These are phyloP conservation scores for Phytophthora idaei DNA, from an alignment of 352 stramenopile species.

Conservation along the genomic window DNA sequence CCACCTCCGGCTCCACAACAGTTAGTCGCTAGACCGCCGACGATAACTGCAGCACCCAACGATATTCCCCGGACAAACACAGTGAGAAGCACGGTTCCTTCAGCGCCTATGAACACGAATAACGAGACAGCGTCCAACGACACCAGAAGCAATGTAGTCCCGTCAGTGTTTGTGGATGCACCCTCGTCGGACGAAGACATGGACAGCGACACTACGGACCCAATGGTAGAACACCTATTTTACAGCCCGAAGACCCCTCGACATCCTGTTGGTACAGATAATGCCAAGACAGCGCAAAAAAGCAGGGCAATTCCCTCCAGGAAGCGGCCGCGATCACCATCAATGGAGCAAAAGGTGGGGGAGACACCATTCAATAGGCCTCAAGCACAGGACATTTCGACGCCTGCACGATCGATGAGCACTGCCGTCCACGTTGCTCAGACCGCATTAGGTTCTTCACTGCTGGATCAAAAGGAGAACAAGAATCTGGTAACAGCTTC, in stretches of 20 bases:
- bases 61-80: background rate
- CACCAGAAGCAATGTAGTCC: conserved; percentile 14
- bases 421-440: conserved; percentile 4
- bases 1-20: conserved; percentile 8
- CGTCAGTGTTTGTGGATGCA: conserved; percentile 64
- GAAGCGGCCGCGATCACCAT: conserved; percentile 43
- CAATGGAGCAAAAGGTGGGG: conserved; percentile 10
- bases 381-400: conserved; percentile 7
- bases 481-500: conserved; percentile 5
- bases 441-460: conserved; percentile 19
- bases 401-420: background rate
- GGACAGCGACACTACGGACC: conserved; percentile 72
- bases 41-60: conserved; percentile 3
- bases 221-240: conserved; percentile 74
- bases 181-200: conserved; percentile 64
- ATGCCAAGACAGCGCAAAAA: conserved; percentile 4
- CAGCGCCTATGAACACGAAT: conserved; percentile 9
- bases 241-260: conserved; percentile 78
- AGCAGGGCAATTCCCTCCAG: conserved; percentile 12
- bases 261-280: background rate
- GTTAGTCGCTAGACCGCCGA: background rate
- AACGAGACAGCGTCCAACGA: conserved; percentile 1
- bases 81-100: conserved; percentile 2
- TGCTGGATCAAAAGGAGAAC: conserved; percentile 14
- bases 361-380: background rate